These are phyloP conservation scores for Heracleum sosnowskyi DNA, from an alignment of 129 eudicot genomes.

Conservation along the genomic window DNA sequence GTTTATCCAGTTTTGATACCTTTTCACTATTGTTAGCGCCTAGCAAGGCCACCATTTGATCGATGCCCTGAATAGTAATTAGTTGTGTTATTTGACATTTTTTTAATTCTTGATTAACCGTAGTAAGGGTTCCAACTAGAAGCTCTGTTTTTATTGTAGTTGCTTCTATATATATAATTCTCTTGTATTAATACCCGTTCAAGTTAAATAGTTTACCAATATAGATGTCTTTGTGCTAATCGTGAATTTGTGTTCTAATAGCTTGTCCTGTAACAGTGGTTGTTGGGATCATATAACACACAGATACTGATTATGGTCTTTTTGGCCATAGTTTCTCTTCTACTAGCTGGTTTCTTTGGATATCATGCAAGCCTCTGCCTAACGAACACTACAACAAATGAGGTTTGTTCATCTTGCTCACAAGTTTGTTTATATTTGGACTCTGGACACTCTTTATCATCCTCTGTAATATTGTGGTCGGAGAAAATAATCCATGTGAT, in stretches of 20 bases:
- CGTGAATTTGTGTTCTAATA: slow-evolving; percentile 8
- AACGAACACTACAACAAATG: slow-evolving; percentile 91
- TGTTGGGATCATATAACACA: slow-evolving; percentile 73
- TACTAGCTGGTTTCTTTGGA: slow-evolving; percentile 73
- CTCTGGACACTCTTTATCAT: neutral
- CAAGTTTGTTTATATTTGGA: neutral
- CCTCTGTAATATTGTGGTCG: neutral
- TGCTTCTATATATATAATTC: neutral
- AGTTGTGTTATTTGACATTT: neutral
- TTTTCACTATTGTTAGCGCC: neutral
- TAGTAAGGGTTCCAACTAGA: neutral
- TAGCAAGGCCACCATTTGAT: neutral
- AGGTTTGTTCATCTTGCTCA: slow-evolving; percentile 35
- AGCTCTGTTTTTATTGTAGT: neutral
- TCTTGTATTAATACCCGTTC: neutral
- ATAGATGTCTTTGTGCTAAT: neutral
- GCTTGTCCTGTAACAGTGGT: slow-evolving; percentile 59
- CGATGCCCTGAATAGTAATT: neutral
- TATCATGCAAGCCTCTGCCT: slow-evolving; percentile 83
- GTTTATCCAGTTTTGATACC: neutral
- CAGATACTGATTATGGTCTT: slow-evolving; percentile 87
- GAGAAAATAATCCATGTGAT: neutral
- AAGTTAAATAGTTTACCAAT: neutral
- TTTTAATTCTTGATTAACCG: neutral
- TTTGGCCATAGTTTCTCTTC: slow-evolving; percentile 71